phyloP scores from a whole-genome alignment of 148 eudicot genomes.

The Nepenthes gracilis region DNA sequence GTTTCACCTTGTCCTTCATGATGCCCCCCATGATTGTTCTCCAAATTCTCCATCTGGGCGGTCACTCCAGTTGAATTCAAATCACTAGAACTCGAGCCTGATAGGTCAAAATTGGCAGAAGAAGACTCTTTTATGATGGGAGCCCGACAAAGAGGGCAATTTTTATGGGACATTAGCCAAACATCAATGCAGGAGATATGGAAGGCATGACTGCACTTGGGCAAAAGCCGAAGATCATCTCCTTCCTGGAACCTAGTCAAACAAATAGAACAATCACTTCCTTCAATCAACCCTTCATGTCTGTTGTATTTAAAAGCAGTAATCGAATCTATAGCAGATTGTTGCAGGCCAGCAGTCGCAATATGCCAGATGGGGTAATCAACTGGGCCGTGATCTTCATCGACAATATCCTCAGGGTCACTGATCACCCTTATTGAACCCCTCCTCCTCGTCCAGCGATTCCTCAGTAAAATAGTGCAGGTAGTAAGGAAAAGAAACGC shows the following conservation, averaged over 20 bases:
- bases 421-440: not conserved
- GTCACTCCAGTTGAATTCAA: constrained; percentile 1
- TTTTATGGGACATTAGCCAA: constrained; percentile 55
- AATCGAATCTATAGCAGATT: constrained; percentile 45
- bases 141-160: constrained; percentile 63
- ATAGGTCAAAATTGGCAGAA: not conserved
- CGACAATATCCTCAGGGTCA: not conserved
- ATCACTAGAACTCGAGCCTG: constrained; percentile 3
- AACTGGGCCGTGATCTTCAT: constrained; percentile 4
- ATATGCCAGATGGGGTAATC: constrained; percentile 54
- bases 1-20: constrained; percentile 6
- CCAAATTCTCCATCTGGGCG: constrained; percentile 4
- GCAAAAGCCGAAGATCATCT: constrained; percentile 49
- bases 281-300: constrained; percentile 29
- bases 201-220: constrained; percentile 68
- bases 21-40: not conserved
- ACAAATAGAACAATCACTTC: constrained; percentile 47
- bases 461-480: constrained; percentile 16
- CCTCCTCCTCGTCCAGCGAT: constrained; percentile 16
- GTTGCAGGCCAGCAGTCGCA: constrained; percentile 35
- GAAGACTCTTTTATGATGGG: constrained; percentile 21
- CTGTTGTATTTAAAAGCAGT: constrained; percentile 31
- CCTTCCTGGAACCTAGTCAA: constrained; percentile 48
- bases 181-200: constrained; percentile 47
- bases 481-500: constrained; percentile 27